Evolutionary conservation across 345 rosid species (phyloP), one percentile per base, ranked within the genome.

Genomic region (Boechera divaricarpa): DNA sequence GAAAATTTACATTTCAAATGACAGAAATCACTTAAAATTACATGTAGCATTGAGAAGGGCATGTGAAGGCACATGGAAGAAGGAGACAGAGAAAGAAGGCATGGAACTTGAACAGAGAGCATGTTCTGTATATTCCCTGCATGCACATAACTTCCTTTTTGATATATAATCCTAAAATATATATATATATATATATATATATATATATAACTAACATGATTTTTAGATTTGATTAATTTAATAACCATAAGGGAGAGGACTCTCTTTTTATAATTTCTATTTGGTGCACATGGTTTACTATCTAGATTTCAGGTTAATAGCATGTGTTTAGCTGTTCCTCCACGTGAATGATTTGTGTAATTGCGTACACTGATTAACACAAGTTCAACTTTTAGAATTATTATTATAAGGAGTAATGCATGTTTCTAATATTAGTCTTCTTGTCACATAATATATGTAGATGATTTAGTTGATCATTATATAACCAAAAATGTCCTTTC

Each of bases 61-160:
- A 76, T 76, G 80, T 76, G 75, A 69, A 69, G 11, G 75, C 80
- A 76, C 80, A 76, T 76, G 80, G 80, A 16, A 69, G 60, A 75
- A 76, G 44, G 55, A 76, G 68, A 69, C 73, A 61, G 61, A 76
- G 62, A 29, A 67, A 16, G 54, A 41, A 72, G 39, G 67, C 72
- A 77, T 70, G 70, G 53, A 21, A 69, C 70, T n/a, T 77, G 70
- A 61, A 54, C 75, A 70, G 67, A 67, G 79, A 63, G 66, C 81
- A 77, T 70, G 80, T 62, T 76, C 80, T 76, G 75, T 52, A 76
- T 61, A 76, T 76, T 76, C 80, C 75, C 80, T 76, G 80, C 80
- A 76, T 76, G 63, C 70, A 76, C 54, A 76, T 60, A 66, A 53
- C 63, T 61, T 75, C 69, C n/a, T 10, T 9, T 39, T 9, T 9